Evolutionary conservation across 2,329 filamentous ascomycete species (phyloP).

Genomic region (Colletotrichum ledebouriae): DNA sequence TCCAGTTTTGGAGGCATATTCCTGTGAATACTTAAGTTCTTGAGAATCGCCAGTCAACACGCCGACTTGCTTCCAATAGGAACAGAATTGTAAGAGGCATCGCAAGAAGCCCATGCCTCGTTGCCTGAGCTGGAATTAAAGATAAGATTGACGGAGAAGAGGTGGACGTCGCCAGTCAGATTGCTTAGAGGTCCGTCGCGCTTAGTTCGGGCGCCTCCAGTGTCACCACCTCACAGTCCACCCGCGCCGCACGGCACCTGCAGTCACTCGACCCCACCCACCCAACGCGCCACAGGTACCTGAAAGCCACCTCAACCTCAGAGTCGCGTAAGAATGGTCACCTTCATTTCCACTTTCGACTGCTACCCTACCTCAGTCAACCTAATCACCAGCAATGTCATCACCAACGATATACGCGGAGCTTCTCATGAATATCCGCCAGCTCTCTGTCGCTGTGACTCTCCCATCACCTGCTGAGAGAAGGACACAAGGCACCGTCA

Average conservation of each 20-base stretch:
- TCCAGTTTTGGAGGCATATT: too few relatives aligned
- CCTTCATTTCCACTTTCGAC: background rate
- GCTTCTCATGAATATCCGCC: constrained; percentile 73
- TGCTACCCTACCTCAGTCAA: background rate
- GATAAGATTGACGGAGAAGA: too few relatives aligned
- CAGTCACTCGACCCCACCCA: background rate
- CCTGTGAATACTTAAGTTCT: too few relatives aligned
- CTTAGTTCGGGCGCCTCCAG: background rate
- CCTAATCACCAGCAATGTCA: constrained; percentile 17
- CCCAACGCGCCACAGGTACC: background rate
- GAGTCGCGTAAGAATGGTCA: background rate
- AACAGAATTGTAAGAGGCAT: too few relatives aligned
- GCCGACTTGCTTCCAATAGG: too few relatives aligned
- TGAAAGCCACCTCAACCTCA: constrained; percentile 21
- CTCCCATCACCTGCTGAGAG: constrained; percentile 59
- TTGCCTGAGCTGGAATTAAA: too few relatives aligned
- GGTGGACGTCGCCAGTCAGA: too few relatives aligned
- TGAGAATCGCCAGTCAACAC: too few relatives aligned
- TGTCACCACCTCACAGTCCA: too few relatives aligned
- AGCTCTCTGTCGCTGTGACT: constrained; percentile 70
- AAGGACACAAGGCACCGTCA: constrained; percentile 60
- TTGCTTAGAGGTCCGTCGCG: background rate
- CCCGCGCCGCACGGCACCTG: too few relatives aligned
- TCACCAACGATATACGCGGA: constrained; percentile 69
- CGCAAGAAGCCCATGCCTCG: too few relatives aligned